phyloP scores from a whole-genome alignment of 768 basidiomycete species.

The Mycena rosella region DNA sequence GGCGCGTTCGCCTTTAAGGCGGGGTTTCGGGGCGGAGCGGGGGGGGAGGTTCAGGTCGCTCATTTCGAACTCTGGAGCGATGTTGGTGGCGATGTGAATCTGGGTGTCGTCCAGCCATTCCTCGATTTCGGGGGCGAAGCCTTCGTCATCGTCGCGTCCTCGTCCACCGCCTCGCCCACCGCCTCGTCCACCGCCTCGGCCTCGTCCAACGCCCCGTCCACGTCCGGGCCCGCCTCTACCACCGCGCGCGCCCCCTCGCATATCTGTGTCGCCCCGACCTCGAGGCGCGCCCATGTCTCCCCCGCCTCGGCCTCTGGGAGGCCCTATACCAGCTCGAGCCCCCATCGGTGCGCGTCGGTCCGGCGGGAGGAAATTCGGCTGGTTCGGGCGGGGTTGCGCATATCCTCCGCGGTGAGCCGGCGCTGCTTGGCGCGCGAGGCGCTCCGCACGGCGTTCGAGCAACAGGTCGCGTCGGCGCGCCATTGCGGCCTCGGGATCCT shows the following conservation, averaged over 20 bases:
- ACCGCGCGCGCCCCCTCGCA: constrained; percentile 19
- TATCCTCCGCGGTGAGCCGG: not conserved
- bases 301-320: not conserved
- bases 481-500: constrained; percentile 1
- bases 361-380: too few species aligned
- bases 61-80: constrained; percentile 33
- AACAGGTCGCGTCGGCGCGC: constrained; percentile 11
- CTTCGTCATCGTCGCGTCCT: not conserved
- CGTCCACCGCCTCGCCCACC: not conserved
- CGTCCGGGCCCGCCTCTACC: not conserved
- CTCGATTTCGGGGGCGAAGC: constrained; percentile 1
- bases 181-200: not conserved
- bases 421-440: constrained; percentile 14
- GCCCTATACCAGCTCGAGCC: too few species aligned
- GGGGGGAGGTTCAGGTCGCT: constrained; percentile 12
- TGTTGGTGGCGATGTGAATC: constrained; percentile 40
- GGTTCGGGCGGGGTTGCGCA: not conserved
- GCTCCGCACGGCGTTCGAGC: constrained; percentile 20
- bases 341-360: too few species aligned
- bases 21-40: not conserved
- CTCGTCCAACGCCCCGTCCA: constrained; percentile 12
- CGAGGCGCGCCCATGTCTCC: not conserved
- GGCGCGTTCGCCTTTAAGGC: constrained; percentile 34
- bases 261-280: constrained; percentile 2
- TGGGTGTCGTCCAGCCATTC: constrained; percentile 24